A percentile compares a stretch with the other conserved stretches of the same genome.
Evolutionary conservation across 2,329 filamentous ascomycete genomes (phyloP).

Genomic region (Teratosphaeria gauchensis): DNA sequence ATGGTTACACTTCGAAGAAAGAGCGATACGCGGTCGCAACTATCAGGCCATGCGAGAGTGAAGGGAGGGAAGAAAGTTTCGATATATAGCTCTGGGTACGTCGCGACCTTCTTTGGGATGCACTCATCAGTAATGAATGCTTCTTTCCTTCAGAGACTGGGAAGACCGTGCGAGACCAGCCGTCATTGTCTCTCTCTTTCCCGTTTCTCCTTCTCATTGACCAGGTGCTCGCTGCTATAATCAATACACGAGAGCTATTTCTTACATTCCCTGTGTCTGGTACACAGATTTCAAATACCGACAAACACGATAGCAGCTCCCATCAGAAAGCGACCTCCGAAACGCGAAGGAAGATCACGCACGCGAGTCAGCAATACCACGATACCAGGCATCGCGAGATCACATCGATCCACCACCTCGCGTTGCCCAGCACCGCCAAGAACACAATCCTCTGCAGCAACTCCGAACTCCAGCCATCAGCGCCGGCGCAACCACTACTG

Average conservation of each 20-base stretch:
- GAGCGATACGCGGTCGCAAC: background rate
- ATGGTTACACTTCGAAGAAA: background rate
- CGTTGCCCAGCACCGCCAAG: background rate
- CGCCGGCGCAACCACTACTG: background rate
- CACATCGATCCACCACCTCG: background rate
- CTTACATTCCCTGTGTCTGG: background rate
- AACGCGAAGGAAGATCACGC: background rate
- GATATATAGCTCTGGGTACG: background rate
- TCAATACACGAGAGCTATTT: background rate
- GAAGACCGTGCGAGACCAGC: background rate
- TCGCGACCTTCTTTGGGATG: too few species aligned
- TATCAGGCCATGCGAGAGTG: background rate
- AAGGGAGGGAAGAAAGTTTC: background rate
- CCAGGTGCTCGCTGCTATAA: background rate
- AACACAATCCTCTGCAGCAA: background rate
- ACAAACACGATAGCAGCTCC: background rate
- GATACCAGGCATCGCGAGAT: background rate
- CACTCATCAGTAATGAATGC: background rate
- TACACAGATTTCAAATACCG: background rate
- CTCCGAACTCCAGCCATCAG: slow-evolving; percentile 4
- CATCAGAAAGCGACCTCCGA: too few species aligned
- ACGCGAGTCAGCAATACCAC: background rate
- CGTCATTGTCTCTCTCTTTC: background rate
- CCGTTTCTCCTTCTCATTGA: background rate
- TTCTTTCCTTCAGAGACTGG: background rate